Percentiles rank a stretch among this genome's conserved stretches.
These are phyloP conservation scores for Camelina laxa DNA, from an alignment of 345 rosid genomes.

Conservation along the genomic window DNA sequence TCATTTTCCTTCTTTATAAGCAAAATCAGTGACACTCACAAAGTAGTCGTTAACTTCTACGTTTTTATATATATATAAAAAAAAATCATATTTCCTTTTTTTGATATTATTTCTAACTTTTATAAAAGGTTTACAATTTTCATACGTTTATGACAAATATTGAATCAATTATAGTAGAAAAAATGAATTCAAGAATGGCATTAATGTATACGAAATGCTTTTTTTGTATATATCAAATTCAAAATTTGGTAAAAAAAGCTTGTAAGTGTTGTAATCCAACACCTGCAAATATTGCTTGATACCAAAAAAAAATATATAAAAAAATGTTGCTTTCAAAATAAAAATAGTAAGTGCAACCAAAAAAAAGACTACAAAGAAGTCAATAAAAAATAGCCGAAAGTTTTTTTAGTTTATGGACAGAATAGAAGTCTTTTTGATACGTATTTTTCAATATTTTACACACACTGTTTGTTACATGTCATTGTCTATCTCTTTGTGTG, in stretches of 20 bases:
- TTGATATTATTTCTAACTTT: neutral
- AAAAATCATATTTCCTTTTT: neutral
- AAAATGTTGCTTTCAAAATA: neutral
- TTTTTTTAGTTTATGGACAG: constrained; percentile 5
- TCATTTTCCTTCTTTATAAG: constrained; percentile 32
- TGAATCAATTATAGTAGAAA: neutral
- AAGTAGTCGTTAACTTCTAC: constrained; percentile 18
- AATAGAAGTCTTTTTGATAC: constrained; percentile 18
- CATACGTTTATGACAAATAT: neutral
- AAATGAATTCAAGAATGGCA: neutral
- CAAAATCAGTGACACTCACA: constrained; percentile 27
- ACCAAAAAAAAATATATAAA: no score
- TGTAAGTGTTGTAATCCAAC: no score
- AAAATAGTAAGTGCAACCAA: constrained; percentile 15
- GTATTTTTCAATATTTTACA: constrained; percentile 27
- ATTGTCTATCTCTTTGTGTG: no score
- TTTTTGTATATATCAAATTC: neutral
- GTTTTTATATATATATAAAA: no score
- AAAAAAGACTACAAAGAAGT: constrained; percentile 36
- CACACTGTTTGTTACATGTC: neutral
- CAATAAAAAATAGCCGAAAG: constrained; percentile 46
- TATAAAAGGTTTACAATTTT: neutral
- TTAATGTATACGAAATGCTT: neutral
- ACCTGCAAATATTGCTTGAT: no score
- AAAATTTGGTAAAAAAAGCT: neutral